Evolutionary conservation across 176 grass and related monocot genomes (phyloP).

Genomic region (Triticum monococcum): DNA sequence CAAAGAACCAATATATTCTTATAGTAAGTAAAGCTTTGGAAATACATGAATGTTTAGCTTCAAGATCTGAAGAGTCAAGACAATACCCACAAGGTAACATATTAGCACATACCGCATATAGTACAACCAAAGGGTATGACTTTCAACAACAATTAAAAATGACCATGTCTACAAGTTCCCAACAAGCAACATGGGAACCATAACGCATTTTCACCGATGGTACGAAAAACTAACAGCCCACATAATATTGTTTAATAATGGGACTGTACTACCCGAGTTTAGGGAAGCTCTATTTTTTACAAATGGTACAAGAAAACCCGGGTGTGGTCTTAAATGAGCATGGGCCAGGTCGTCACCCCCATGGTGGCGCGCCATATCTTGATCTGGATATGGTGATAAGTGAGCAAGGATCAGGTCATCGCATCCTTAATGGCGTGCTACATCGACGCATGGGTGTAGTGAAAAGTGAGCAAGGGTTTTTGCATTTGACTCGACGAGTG

Average conservation of each 20-base stretch:
- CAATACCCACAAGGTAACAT: background rate
- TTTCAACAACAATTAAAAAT: background rate
- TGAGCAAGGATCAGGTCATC: too few relatives aligned
- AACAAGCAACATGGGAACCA: background rate
- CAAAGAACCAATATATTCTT: background rate
- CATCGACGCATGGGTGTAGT: too few relatives aligned
- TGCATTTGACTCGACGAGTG: too few relatives aligned
- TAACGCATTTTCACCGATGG: background rate
- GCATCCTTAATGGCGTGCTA: too few relatives aligned
- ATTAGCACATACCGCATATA: background rate
- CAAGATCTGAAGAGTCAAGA: background rate
- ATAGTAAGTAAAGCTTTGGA: background rate
- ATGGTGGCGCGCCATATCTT: too few relatives aligned
- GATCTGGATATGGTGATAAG: too few relatives aligned
- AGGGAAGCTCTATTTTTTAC: background rate
- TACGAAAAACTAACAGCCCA: background rate
- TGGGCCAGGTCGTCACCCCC: too few relatives aligned
- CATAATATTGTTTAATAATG: slow-evolving; percentile 18
- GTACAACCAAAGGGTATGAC: background rate
- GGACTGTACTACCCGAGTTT: background rate
- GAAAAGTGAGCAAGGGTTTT: too few relatives aligned
- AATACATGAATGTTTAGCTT: background rate
- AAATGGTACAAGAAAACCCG: background rate
- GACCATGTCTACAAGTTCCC: background rate
- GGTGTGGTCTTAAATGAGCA: too few relatives aligned